Percentiles rank a stretch among this genome's conserved stretches.
phyloP scores from a whole-genome alignment of 2,329 filamentous ascomycete species.

The Ceratocystis eucalypticola region DNA sequence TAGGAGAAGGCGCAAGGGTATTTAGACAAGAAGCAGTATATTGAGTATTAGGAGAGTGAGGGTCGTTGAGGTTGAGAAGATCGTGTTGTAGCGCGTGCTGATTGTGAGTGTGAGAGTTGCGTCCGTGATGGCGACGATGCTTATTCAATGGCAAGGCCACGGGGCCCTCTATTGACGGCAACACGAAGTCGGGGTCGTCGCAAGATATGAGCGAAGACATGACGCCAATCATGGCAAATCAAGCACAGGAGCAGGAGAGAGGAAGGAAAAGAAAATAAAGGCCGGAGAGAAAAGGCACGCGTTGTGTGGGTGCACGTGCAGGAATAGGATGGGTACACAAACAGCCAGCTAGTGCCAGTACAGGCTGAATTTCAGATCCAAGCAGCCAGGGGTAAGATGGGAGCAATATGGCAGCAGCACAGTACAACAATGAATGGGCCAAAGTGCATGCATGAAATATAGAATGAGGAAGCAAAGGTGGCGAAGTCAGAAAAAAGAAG shows the following conservation, averaged over 20 bases:
- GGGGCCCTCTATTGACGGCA: slow-evolving; percentile 13
- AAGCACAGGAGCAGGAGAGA: neutral
- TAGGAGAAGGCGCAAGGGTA: too few species aligned
- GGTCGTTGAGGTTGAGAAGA: neutral
- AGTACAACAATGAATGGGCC: too few species aligned
- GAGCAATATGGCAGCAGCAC: too few species aligned
- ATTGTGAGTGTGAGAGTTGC: neutral
- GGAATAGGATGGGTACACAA: neutral
- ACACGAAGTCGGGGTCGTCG: slow-evolving; percentile 12
- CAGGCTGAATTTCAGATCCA: neutral
- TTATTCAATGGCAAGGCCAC: neutral
- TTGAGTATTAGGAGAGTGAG: neutral
- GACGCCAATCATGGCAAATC: slow-evolving; percentile 7
- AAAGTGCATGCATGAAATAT: too few species aligned
- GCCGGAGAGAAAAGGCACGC: neutral
- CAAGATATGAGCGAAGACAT: slow-evolving; percentile 8
- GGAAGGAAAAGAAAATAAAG: neutral
- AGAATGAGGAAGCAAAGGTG: too few species aligned
- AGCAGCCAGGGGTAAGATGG: neutral
- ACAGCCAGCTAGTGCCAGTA: too few species aligned
- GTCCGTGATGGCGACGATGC: neutral
- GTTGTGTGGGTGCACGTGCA: neutral
- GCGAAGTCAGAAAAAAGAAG: too few species aligned
- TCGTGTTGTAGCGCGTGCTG: neutral
- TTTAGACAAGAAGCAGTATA: neutral